phyloP scores from a whole-genome alignment of 1,139 yeast genomes.

The Yamadazyma triangularis region DNA sequence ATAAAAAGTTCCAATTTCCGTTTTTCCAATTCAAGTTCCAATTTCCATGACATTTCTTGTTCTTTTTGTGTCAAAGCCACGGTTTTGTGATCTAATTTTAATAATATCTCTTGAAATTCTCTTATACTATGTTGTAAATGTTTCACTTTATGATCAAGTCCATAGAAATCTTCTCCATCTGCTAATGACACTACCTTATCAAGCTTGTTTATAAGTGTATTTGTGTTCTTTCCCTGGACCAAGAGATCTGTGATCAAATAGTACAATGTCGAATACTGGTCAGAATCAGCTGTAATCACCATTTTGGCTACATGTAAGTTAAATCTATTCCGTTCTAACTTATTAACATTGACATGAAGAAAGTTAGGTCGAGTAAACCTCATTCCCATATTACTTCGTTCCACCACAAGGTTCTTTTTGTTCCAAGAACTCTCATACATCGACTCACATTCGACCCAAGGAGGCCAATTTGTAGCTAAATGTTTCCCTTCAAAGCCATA shows the following conservation, averaged over 20 bases:
- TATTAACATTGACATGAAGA: slow-evolving; percentile 32
- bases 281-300: slow-evolving; percentile 66
- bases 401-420: slow-evolving; percentile 53
- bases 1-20: slow-evolving; percentile 56
- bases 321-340: slow-evolving; percentile 19
- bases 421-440: slow-evolving; percentile 65
- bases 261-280: slow-evolving; percentile 66
- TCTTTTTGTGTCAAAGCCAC: slow-evolving; percentile 20
- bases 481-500: slow-evolving; percentile 20
- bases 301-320: slow-evolving; percentile 64
- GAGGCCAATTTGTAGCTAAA: slow-evolving; percentile 59
- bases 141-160: slow-evolving; percentile 49
- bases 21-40: slow-evolving; percentile 57
- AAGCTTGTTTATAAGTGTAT: slow-evolving; percentile 53
- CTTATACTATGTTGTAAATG: slow-evolving; percentile 55
- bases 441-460: slow-evolving; percentile 74
- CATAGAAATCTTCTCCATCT: slow-evolving; percentile 59
- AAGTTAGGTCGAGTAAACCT: slow-evolving; percentile 65
- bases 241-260: slow-evolving; percentile 62
- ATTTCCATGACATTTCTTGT: slow-evolving; percentile 24
- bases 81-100: slow-evolving; percentile 35
- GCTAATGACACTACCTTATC: slow-evolving; percentile 66
- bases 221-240: slow-evolving; percentile 61
- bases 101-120: slow-evolving; percentile 38
- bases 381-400: slow-evolving; percentile 58